A percentile compares a stretch with the other conserved stretches of the same genome.
phyloP scores from a whole-genome alignment of 2,329 filamentous ascomycete genomes.

The Aspergillus aculeatinus region DNA sequence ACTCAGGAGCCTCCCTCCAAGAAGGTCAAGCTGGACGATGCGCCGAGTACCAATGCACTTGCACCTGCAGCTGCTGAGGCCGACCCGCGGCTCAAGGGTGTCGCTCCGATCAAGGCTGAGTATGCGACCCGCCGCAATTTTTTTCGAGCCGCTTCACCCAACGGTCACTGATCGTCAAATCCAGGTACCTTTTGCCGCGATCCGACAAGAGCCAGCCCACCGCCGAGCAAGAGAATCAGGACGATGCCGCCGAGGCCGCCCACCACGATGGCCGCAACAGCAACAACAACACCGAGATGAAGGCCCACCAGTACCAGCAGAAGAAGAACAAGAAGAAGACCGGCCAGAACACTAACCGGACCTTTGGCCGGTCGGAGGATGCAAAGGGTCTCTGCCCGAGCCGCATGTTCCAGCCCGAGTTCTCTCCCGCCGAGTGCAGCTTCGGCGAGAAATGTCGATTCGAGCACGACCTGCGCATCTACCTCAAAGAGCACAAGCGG shows the following conservation, averaged over 20 bases:
- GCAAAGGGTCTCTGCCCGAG: slow-evolving; percentile 75
- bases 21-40: slow-evolving; percentile 57
- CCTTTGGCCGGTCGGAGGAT: slow-evolving; percentile 78
- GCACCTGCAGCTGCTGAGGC: slow-evolving; percentile 20
- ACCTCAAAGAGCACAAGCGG: slow-evolving; percentile 77
- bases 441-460: slow-evolving; percentile 80
- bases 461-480: slow-evolving; percentile 80
- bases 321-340: slow-evolving; percentile 60
- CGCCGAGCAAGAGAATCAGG: slow-evolving; percentile 42
- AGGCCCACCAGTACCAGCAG: slow-evolving; percentile 18
- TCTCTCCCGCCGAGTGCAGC: slow-evolving; percentile 71
- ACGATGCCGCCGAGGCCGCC: slow-evolving; percentile 61
- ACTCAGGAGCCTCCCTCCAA: slow-evolving; percentile 55
- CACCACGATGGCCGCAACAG: slow-evolving; percentile 43
- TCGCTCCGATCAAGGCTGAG: slow-evolving; percentile 73
- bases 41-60: slow-evolving; percentile 23
- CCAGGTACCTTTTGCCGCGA: slow-evolving; percentile 34
- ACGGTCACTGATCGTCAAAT: slow-evolving; percentile 3
- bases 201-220: slow-evolving; percentile 19
- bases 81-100: slow-evolving; percentile 51
- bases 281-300: slow-evolving; percentile 38
- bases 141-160: neutral
- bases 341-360: slow-evolving; percentile 80
- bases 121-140: slow-evolving; percentile 38
- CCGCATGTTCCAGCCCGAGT: slow-evolving; percentile 70